These are phyloP conservation scores for Pinguiococcus pyrenoidosus DNA, from an alignment of 108 stramenopile genomes.

Conservation along the genomic window DNA sequence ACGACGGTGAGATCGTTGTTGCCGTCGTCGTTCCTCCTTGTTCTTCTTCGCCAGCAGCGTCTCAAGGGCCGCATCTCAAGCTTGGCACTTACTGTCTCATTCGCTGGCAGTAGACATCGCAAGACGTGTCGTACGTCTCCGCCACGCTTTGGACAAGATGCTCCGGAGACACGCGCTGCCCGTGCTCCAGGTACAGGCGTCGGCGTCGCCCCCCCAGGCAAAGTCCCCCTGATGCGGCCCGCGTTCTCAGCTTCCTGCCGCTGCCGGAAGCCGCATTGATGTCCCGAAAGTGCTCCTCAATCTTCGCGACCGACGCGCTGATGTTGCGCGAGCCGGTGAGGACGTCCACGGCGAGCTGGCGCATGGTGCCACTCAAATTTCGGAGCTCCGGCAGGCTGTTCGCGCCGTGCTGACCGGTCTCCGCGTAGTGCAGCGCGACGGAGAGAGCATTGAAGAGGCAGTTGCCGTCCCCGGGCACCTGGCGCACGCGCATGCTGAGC, in stretches of 20 bases:
- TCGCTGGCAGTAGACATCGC: constrained; percentile 59
- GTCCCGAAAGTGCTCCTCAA: too few species aligned
- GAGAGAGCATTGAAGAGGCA: constrained; percentile 37
- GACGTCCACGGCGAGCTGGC: too few species aligned
- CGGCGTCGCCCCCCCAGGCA: not conserved
- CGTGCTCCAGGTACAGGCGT: constrained; percentile 64
- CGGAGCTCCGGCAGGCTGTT: too few species aligned
- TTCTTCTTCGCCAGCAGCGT: not conserved
- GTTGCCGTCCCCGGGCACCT: constrained; percentile 39
- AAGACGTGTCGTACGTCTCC: constrained; percentile 55
- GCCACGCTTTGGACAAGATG: constrained; percentile 64
- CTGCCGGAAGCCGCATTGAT: too few species aligned
- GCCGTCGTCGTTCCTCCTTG: too few species aligned
- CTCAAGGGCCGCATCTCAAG: not conserved
- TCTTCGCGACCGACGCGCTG: too few species aligned
- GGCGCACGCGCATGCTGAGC: constrained; percentile 21
- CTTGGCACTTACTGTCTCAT: not conserved
- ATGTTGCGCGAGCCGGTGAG: too few species aligned
- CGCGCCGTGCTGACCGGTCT: constrained; percentile 25
- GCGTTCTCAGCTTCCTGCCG: too few species aligned
- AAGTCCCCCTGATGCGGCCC: too few species aligned
- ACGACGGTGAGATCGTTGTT: too few species aligned
- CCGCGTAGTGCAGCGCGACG: constrained; percentile 21
- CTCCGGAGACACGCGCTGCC: constrained; percentile 49
- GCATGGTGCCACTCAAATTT: too few species aligned